Conservation (phyloP, 2,329 filamentous ascomycete species). For the Sphaerulina vaccinii region DNA sequence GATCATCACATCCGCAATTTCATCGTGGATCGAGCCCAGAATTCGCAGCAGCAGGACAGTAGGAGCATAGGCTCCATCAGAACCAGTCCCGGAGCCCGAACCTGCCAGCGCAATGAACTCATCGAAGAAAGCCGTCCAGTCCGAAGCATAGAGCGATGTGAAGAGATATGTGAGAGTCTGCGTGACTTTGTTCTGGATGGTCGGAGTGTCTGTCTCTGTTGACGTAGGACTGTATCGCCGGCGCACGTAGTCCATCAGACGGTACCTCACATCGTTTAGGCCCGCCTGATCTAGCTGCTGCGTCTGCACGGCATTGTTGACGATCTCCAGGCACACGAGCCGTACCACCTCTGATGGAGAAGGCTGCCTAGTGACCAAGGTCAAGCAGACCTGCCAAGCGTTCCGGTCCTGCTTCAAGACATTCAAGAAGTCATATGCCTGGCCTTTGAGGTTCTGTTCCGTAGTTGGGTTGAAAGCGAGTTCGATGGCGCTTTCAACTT, state of each 20-base stretch:
- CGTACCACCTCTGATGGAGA: slow-evolving; percentile 79
- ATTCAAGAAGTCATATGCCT: slow-evolving; percentile 77
- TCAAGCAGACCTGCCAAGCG: slow-evolving; percentile 86
- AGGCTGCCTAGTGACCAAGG: slow-evolving; percentile 78
- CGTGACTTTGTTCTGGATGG: slow-evolving; percentile 93
- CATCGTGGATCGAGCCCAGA: slow-evolving; percentile 87
- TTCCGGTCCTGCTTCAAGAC: slow-evolving; percentile 78
- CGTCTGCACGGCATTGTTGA: slow-evolving; percentile 86
- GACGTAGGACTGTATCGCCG: slow-evolving; percentile 65
- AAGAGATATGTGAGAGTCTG: slow-evolving; percentile 96
- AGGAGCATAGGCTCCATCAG: slow-evolving; percentile 67
- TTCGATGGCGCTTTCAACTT: slow-evolving; percentile 94
- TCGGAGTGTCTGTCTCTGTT: slow-evolving; percentile 63
- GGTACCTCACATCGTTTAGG: slow-evolving; percentile 74
- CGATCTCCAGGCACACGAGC: slow-evolving; percentile 83
- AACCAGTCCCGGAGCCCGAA: slow-evolving; percentile 51
- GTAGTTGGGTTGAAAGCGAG: slow-evolving; percentile 84
- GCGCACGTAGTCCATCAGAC: slow-evolving; percentile 75
- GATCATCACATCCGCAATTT: slow-evolving; percentile 91
- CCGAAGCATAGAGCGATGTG: slow-evolving; percentile 76
- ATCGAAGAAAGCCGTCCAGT: slow-evolving; percentile 88
- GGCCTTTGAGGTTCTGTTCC: slow-evolving; percentile 70
- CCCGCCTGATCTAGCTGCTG: slow-evolving; percentile 72
- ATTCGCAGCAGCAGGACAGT: slow-evolving; percentile 87
- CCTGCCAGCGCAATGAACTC: slow-evolving; percentile 79